A percentile compares a stretch with the other conserved stretches of the same genome.
Evolutionary conservation across 1,284 basidiomycete species (phyloP).

Genomic region (Moniliophthora roreri): DNA sequence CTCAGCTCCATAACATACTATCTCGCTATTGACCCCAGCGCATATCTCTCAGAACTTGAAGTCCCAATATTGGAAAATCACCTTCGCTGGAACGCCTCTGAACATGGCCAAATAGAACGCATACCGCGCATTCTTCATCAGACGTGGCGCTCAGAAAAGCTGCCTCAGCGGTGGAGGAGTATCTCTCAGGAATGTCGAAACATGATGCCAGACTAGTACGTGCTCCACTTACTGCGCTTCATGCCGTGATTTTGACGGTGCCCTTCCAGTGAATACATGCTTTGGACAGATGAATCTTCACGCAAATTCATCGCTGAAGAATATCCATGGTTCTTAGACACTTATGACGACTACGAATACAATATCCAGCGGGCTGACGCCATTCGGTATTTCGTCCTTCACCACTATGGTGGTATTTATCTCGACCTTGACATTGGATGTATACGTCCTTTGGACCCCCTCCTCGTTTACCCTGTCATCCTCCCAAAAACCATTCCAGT

Average conservation of each 20-base stretch:
- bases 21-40: slow-evolving; percentile 78
- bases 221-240: slow-evolving; percentile 24
- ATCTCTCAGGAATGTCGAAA: slow-evolving; percentile 81
- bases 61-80: slow-evolving; percentile 58
- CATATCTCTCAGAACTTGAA: slow-evolving; percentile 80
- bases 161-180: slow-evolving; percentile 83
- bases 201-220: slow-evolving; percentile 95
- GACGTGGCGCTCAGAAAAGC: slow-evolving; percentile 93
- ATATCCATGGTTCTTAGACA: slow-evolving; percentile 92
- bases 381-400: slow-evolving; percentile 97
- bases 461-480: slow-evolving; percentile 88
- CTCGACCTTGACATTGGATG: slow-evolving; percentile 98
- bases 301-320: slow-evolving; percentile 87
- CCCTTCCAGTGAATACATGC: slow-evolving; percentile 80
- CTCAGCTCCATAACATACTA: slow-evolving; percentile 91
- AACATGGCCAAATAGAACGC: slow-evolving; percentile 62
- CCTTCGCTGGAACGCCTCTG: slow-evolving; percentile 59
- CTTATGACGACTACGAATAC: slow-evolving; percentile 92
- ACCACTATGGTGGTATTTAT: slow-evolving; percentile 95
- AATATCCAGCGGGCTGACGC: slow-evolving; percentile 96
- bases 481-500: slow-evolving; percentile 96
- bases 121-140: slow-evolving; percentile 96
- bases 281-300: slow-evolving; percentile 94
- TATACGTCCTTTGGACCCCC: slow-evolving; percentile 83
- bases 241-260: slow-evolving; percentile 17